Evolutionary conservation across 2,329 filamentous ascomycete species (phyloP).

Genomic region (Juglanconis juglandina): DNA sequence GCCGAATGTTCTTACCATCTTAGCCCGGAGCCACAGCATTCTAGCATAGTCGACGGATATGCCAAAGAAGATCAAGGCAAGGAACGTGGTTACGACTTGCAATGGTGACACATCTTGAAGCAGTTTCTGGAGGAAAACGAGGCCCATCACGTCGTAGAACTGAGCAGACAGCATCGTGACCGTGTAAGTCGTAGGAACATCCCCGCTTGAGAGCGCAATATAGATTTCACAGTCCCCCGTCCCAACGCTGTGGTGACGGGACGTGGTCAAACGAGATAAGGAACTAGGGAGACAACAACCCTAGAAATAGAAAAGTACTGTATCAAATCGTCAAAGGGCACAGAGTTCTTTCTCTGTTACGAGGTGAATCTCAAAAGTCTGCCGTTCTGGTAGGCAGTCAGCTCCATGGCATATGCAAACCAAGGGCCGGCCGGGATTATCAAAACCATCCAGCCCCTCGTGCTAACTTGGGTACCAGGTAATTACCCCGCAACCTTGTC

Average conservation of each 20-base stretch:
- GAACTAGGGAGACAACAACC: too few relatives aligned
- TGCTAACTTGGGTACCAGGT: background rate
- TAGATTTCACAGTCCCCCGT: background rate
- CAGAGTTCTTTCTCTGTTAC: too few relatives aligned
- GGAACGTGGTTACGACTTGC: constrained; percentile 14
- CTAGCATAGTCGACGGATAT: constrained; percentile 41
- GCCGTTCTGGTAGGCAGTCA: background rate
- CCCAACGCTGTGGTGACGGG: too few relatives aligned
- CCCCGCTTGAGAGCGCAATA: background rate
- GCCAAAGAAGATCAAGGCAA: constrained; percentile 24
- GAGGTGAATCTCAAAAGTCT: too few relatives aligned
- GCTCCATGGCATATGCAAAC: background rate
- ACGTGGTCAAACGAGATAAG: too few relatives aligned
- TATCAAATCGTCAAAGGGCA: too few relatives aligned
- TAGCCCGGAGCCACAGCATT: constrained; percentile 47
- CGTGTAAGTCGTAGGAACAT: background rate
- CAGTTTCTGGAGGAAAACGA: background rate
- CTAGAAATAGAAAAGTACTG: too few relatives aligned
- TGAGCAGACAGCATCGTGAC: constrained; percentile 9
- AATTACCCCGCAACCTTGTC: background rate
- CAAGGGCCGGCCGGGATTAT: background rate
- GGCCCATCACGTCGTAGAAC: constrained; percentile 2
- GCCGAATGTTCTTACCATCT: constrained; percentile 34
- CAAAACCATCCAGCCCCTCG: background rate
- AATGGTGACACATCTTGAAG: background rate